Evolutionary conservation across 345 rosid species (phyloP).

Genomic region (Triadica sebifera): DNA sequence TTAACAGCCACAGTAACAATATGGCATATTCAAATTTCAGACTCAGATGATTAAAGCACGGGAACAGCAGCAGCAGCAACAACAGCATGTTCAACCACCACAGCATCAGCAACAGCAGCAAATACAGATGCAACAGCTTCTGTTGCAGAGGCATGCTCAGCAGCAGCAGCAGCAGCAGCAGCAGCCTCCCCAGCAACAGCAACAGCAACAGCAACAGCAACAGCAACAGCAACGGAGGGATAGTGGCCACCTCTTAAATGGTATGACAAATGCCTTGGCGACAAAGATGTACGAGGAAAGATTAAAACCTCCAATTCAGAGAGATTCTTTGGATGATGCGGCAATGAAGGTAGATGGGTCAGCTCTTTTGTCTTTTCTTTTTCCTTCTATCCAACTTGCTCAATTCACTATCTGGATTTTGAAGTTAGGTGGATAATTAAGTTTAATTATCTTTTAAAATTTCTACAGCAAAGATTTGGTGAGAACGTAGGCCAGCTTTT

Average conservation of each 20-base stretch:
- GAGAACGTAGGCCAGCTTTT: conserved; percentile 85
- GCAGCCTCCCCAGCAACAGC: conserved; percentile 50
- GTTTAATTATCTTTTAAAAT: conserved; percentile 13
- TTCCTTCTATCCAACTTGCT: background rate
- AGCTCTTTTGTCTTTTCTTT: background rate
- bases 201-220: conserved; percentile 43
- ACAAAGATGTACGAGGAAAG: conserved; percentile 90
- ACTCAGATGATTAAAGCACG: conserved; percentile 47
- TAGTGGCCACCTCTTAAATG: conserved; percentile 74
- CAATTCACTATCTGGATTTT: background rate
- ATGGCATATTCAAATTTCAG: background rate
- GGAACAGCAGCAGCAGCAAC: conserved; percentile 51
- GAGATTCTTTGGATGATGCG: conserved; percentile 85
- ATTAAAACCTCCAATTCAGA: conserved; percentile 67
- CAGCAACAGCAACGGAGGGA: conserved; percentile 80
- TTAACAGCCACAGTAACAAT: background rate
- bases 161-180: conserved; percentile 47
- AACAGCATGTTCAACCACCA: conserved; percentile 42
- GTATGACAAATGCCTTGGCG: conserved; percentile 69
- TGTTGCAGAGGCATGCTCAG: conserved; percentile 10
- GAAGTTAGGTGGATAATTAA: background rate
- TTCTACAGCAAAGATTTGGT: conserved; percentile 66
- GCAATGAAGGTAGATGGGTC: conserved; percentile 63
- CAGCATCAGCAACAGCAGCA: conserved; percentile 55
- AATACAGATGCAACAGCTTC: background rate